Base-by-base conservation (phyloP, 768 basidiomycete genomes). In the Symmetrospora coprosmae region DNA sequence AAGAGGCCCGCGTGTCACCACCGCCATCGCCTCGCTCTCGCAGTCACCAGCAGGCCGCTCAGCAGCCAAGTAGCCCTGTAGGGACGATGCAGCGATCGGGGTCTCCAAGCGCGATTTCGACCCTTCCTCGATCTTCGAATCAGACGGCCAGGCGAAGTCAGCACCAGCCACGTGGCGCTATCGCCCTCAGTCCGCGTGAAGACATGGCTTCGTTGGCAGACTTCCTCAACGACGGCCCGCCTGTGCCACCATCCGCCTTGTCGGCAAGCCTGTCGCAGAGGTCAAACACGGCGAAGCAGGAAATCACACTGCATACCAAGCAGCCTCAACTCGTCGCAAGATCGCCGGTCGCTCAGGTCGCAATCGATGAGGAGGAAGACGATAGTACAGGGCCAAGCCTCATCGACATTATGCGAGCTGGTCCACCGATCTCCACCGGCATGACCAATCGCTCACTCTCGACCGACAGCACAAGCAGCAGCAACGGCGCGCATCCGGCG, bases 151-250 rank as follows among this genome's bases (percentile, higher is more conserved):
- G n/a, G n/a, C n/a, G n/a, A n/a, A n/a, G n/a, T n/a, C n/a, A n/a
- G n/a, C n/a, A n/a, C n/a, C n/a, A n/a, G n/a, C n/a, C n/a, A n/a
- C n/a, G n/a, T n/a, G n/a, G n/a, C n/a, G n/a, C n/a, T n/a, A n/a
- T n/a, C n/a, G n/a, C n/a, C n/a, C n/a, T n/a, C n/a, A n/a, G n/a
- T n/a, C n/a, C 23, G 3, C 51, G 25, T 40, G 35, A 47, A n/a
- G 40, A 17, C 14, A 21, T 47, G 23, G 5, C 21, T 17, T 40
- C 38, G 5, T 43, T 62, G 11, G 61, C 61, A 13, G 61, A 55
- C 21, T 62, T 62, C 31, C 37, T 62, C 25, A 39, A 35, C 16
- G 53, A 47, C 13, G 61, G 17, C 28, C 61, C 53, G 4, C 39
- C 61, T 9, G 4, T n/a, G 25, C 14, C 50, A 6, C n/a, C n/a